Evolutionary conservation across 768 basidiomycete species (phyloP), one percentile per base, ranked within the genome.

Genomic region (Amyloporia xantha): DNA sequence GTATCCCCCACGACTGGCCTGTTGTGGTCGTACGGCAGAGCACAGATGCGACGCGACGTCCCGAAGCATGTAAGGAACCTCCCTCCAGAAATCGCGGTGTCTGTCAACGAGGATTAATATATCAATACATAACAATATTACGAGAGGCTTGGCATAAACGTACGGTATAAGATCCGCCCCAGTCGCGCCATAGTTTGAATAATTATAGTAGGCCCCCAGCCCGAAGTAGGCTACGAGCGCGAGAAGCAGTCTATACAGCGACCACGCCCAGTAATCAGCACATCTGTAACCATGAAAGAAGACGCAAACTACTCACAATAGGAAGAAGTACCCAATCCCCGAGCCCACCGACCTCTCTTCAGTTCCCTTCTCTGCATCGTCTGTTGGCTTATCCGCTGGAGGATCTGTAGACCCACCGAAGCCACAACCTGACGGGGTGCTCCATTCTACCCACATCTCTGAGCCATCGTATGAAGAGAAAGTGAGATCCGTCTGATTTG

Each of bases 31-130:
- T 35, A 86, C 76, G 38, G 75, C 75, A 13, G 85, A 81, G 65
- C 86, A 90, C 33, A 91, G 66, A 66, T 91, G 87, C 19, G 82
- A 78, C 44, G 84, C 62, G 20, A 92, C 84, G 57, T 91, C 90
- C 37, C 75, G 74, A 39, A 90, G 63, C 80, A 92, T 86, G 56
- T 88, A 90, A 3, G 90, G 90, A 2, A 91, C 86, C 66, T 92
- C 90, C 63, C 81, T 71, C 89, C 89, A 91, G 66, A 92, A 92
- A 61, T 91, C 87, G 42, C 89, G 86, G 66, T 92, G 89, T 51
- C 88, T 91, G 54, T 12, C 24, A 13, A 27, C 5, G 12, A 52
- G 41, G 36, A 51, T 24, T 19, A 47, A 35, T 58, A 5, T 50
- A 44, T 13, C 23, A 12, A 24, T n/a, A 25, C 17, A 37, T n/a